Conservation (phyloP, 192 early-diverging fungal genomes). For the Entomortierella chlamydospora region DNA sequence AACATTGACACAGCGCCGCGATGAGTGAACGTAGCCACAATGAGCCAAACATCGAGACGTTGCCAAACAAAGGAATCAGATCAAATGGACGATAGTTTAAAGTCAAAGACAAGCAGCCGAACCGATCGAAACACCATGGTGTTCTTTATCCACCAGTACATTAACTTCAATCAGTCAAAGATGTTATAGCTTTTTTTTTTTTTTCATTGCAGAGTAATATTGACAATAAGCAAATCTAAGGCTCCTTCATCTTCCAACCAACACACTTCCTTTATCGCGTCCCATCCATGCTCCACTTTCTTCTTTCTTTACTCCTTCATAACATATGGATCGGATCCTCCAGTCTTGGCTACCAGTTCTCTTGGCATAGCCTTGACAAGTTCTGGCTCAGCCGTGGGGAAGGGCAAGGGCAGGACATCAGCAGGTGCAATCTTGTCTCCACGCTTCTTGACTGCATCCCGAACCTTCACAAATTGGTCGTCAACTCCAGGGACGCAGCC, state of each 20-base stretch:
- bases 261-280: background rate
- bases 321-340: constrained; percentile 60
- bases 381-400: constrained; percentile 75
- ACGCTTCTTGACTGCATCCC: constrained; percentile 86
- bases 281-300: background rate
- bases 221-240: no score
- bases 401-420: constrained; percentile 70
- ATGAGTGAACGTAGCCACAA: no score
- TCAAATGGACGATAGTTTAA: no score
- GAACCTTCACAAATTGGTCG: constrained; percentile 85
- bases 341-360: constrained; percentile 61
- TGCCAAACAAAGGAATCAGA: no score
- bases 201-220: no score
- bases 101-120: no score
- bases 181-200: no score
- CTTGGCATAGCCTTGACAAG: constrained; percentile 57
- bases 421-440: constrained; percentile 72
- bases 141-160: no score
- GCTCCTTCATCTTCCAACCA: background rate
- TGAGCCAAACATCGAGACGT: no score
- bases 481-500: constrained; percentile 91
- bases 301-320: constrained; percentile 54
- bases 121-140: no score
- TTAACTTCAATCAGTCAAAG: no score
- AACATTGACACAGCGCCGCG: no score